Evolutionary conservation across 164 flowering plant species (phyloP), one percentile per base, ranked within the genome.

Genomic region (Buxus sempervirens): DNA sequence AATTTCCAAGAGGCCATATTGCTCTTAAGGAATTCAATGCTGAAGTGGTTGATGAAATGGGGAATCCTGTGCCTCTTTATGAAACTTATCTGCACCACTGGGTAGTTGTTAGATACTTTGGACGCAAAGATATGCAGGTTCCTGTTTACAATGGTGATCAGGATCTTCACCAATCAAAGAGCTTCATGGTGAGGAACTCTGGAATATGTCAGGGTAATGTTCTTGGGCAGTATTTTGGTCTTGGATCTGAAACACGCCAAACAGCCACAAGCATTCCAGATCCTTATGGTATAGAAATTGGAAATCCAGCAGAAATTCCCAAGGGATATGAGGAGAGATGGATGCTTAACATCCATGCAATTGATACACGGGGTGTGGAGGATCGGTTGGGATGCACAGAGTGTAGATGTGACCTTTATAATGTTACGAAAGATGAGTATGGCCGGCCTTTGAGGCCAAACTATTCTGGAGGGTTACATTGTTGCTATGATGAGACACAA

Each of bases 31-130:
- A 80, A 38, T 88, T 95, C 63, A 49, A 80, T 75, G 97, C 88
- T 14, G 96, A 95, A 80, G 86, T 95, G 6, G 84, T 95, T 48
- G 98, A 95, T 69, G 96, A 89, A 70, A 65, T 70, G 20, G 97
- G 97, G 60, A 83, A 77, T 32, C 74, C 97, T 13, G 74, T 95
- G 63, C 93, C 99, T 19, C 96, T 95, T 65, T 87, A 88, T 15
- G 96, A 95, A 67, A 89, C 94, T 64, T 95, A 95, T 81, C 91
- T 92, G 54, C 98, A 95, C 72, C 99, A 95, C 63, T 92, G 97
- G 97, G 62, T 86, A 21, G 73, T 90, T 13, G 54, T 6, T 5
- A 82, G 88, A 69, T 95, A 90, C 78, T 81, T 80, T 64, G 77
- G 65, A 24, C 82, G 67, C 2, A 76, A 71, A 68, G 78, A 67